These are phyloP conservation scores for Fraxinus excelsior DNA, from an alignment of 257 asterid species.

Conservation along the genomic window DNA sequence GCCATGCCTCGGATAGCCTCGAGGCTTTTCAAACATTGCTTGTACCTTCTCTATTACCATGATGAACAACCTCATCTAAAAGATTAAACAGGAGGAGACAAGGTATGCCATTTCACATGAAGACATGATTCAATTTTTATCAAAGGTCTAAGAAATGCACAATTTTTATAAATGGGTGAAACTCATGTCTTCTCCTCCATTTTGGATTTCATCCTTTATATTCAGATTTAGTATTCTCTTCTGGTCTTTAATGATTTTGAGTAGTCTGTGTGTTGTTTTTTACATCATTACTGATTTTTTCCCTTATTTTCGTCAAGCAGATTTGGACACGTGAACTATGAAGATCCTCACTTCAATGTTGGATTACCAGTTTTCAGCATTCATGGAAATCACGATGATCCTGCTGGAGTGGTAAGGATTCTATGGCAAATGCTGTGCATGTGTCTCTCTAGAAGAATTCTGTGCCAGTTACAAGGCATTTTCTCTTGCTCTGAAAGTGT, in stretches of 20 bases:
- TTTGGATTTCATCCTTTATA: neutral
- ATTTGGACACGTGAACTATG: conserved; percentile 97
- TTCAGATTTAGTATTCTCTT: neutral
- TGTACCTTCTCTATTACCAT: neutral
- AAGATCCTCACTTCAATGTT: conserved; percentile 99
- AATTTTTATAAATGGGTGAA: neutral
- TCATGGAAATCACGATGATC: conserved; percentile 99
- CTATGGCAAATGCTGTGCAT: conserved; percentile 45
- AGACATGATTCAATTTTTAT: neutral
- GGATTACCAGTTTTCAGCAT: conserved; percentile 99
- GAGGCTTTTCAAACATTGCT: neutral
- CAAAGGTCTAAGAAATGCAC: neutral
- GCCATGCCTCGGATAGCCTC: neutral
- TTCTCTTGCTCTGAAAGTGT: conserved; percentile 9
- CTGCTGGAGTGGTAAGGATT: conserved; percentile 99
- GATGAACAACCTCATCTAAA: neutral
- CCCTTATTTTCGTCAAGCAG: conserved; percentile 43
- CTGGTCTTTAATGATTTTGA: neutral
- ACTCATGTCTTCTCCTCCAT: neutral
- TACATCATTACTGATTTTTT: conserved; percentile 19
- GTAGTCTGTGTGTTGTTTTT: neutral
- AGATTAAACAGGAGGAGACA: neutral
- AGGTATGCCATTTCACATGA: neutral
- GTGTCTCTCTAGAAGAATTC: conserved; percentile 22
- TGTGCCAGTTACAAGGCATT: neutral